Evolutionary conservation across 140 eudicot genomes (phyloP).

Genomic region (Senecio squalidus): DNA sequence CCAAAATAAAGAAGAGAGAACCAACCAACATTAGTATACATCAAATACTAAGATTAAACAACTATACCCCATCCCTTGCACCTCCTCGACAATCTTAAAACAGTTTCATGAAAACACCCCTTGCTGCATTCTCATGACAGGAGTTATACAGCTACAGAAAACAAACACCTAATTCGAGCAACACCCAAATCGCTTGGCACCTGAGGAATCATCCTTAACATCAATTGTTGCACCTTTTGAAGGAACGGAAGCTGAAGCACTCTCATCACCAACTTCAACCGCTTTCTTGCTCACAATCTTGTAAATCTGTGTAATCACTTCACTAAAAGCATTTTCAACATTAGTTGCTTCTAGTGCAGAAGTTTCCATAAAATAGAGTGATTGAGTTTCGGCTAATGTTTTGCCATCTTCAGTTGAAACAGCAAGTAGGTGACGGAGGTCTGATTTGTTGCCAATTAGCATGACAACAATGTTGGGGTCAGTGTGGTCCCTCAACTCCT

Average conservation of each 20-base stretch:
- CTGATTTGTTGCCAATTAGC: constrained; percentile 66
- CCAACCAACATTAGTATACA: constrained; percentile 7
- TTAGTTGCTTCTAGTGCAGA: constrained; percentile 67
- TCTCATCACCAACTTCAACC: constrained; percentile 50
- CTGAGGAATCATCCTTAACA: constrained; percentile 37
- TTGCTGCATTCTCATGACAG: constrained; percentile 26
- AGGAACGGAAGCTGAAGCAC: constrained; percentile 44
- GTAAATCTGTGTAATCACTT: constrained; percentile 50
- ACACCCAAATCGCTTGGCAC: constrained; percentile 41
- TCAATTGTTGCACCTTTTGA: constrained; percentile 43
- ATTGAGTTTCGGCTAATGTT: constrained; percentile 51
- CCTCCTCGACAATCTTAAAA: constrained; percentile 18
- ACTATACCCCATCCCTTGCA: constrained; percentile 19
- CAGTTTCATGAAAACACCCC: constrained; percentile 17
- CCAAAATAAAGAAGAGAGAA: not conserved
- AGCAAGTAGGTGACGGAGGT: constrained; percentile 59
- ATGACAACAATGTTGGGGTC: constrained; percentile 61
- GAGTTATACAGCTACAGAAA: constrained; percentile 11
- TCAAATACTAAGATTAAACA: constrained; percentile 1
- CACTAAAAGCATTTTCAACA: constrained; percentile 56
- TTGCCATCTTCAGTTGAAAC: constrained; percentile 55
- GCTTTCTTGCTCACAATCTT: constrained; percentile 58
- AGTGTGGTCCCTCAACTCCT: constrained; percentile 55
- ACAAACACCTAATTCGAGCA: constrained; percentile 45
- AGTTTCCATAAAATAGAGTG: constrained; percentile 62